These are phyloP conservation scores for Amylostereum areolatum DNA, from an alignment of 1,284 basidiomycete species.

Conservation along the genomic window DNA sequence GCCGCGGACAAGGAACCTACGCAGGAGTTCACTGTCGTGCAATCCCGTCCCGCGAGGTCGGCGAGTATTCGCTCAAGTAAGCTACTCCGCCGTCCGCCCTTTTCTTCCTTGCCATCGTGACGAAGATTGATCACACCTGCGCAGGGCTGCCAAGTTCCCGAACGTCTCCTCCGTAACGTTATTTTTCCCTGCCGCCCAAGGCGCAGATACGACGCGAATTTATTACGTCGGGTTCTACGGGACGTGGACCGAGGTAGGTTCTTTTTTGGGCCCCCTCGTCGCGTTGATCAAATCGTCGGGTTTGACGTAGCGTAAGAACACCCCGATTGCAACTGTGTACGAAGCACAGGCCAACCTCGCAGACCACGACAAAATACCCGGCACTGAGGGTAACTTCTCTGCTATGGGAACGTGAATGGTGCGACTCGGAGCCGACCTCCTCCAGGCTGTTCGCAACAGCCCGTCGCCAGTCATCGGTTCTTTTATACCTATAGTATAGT, in stretches of 20 bases:
- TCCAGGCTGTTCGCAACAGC: too few species aligned
- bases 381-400: slow-evolving; percentile 53
- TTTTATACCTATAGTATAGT: too few species aligned
- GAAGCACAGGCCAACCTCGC: slow-evolving; percentile 75
- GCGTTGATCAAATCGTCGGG: not conserved
- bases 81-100: slow-evolving; percentile 12
- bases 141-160: slow-evolving; percentile 71
- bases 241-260: slow-evolving; percentile 62
- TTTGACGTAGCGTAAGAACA: slow-evolving; percentile 48
- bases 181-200: slow-evolving; percentile 70
- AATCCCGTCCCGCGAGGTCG: slow-evolving; percentile 65
- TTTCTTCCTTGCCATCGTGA: not conserved
- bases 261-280: not conserved
- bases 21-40: slow-evolving; percentile 64
- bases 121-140: not conserved
- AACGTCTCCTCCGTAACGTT: slow-evolving; percentile 67
- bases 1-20: slow-evolving; percentile 51
- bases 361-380: slow-evolving; percentile 76
- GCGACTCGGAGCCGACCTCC: too few species aligned
- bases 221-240: slow-evolving; percentile 81
- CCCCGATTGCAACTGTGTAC: slow-evolving; percentile 72
- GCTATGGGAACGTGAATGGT: slow-evolving; percentile 18
- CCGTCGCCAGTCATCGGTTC: too few species aligned
- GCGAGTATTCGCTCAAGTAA: slow-evolving; percentile 70
- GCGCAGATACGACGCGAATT: slow-evolving; percentile 60